Base-by-base conservation (phyloP, 1,284 basidiomycete genomes). In the Agroathelia rolfsii region DNA sequence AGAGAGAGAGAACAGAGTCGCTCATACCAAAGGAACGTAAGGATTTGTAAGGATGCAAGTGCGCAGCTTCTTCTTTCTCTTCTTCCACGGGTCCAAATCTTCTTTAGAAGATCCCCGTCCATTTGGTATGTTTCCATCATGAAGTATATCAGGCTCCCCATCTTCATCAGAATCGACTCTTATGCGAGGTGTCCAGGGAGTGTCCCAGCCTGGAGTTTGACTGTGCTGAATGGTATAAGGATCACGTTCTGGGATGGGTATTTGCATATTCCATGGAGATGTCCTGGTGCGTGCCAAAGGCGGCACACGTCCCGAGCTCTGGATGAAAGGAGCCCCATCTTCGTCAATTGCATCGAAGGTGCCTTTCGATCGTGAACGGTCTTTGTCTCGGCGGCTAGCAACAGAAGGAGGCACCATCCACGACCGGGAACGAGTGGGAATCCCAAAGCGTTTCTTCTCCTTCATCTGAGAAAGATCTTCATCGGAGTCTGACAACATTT, bases 1-100 rank as follows among this genome's bases (percentile, higher is more conserved):
- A 45, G 36, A 18, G 28, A 44, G 24, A 28, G 32, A 32, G 30
- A 21, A 30, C 25, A 22, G 30, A 17, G 8, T 24, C 14, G 23
- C 31, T 53, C 70, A 34, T 44, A 85, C 84, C 59, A 87, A 50
- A 34, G 84, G 84, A 32, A 84, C 79, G 52, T 83, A 84, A 34
- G 67, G 55, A 42, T 86, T 83, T 31, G 64, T 69, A 22, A 87
- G 56, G 38, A 85, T 69, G 47, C 81, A 87, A 11, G 60, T 51
- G 34, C 79, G 64, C 32, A 80, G 46, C 28, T 64, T 60, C 46
- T 74, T 76, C 48, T 58, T 68, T 31, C 69, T 56, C 42, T 56
- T 51, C 36, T 58, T 50, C 68, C 64, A 70, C 35, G 49, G 38
- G 20, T 52, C 49, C 20, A 52, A 41, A 23, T 58, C 49, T 40